Evolutionary conservation across 2,329 filamentous ascomycete species (phyloP).

Genomic region (Tolypocladium tundrense): DNA sequence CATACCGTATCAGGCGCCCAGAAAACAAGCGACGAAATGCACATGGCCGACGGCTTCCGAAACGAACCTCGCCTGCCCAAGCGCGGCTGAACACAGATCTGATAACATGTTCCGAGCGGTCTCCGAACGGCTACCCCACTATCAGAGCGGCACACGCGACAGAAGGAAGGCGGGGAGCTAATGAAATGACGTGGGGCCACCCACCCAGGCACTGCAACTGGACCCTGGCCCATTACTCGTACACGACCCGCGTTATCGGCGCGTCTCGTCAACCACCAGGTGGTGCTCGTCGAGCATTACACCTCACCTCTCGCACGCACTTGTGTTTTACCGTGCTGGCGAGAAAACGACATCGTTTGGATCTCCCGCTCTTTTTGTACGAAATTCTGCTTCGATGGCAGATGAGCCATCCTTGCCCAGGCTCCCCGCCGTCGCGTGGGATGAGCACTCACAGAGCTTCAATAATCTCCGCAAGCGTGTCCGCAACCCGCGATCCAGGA

Average conservation of each 20-base stretch:
- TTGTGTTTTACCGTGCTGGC: neutral
- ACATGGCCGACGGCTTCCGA: neutral
- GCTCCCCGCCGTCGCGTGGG: slow-evolving; percentile 27
- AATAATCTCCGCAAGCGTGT: slow-evolving; percentile 29
- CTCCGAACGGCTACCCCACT: neutral
- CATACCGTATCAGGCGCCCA: neutral
- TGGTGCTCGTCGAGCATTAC: neutral
- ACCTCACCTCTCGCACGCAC: neutral
- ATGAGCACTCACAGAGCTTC: slow-evolving; percentile 27
- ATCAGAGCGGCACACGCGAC: neutral
- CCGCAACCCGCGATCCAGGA: slow-evolving; percentile 15
- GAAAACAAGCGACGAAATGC: neutral
- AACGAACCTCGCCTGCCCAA: neutral
- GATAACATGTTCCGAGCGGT: neutral
- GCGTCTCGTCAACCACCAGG: neutral
- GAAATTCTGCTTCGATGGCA: slow-evolving; percentile 15
- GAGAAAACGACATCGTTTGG: neutral
- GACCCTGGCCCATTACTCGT: neutral
- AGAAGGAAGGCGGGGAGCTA: neutral
- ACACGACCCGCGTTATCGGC: neutral
- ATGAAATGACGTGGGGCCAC: neutral
- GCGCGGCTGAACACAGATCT: neutral
- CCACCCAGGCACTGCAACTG: neutral
- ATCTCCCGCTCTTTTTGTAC: neutral
- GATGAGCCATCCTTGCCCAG: slow-evolving; percentile 31